Percentiles rank a stretch among this genome's conserved stretches.
Conservation (phyloP, 192 early-diverging fungal species). For the Coemansia javaensis region DNA sequence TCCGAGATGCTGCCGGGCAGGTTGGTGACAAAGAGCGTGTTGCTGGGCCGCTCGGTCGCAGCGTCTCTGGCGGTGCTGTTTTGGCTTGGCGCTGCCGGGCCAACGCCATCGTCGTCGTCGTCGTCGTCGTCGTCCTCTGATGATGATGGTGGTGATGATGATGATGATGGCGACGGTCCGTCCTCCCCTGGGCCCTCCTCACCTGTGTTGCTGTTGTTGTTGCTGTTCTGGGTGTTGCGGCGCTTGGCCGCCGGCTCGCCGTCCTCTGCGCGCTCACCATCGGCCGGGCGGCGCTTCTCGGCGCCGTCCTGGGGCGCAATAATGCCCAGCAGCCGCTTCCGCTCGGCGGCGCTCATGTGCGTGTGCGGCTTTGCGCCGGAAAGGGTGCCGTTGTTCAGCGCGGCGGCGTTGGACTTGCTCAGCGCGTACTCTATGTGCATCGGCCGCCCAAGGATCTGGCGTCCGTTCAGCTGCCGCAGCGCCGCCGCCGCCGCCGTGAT, state of each 20-base stretch:
- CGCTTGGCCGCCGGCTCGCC: constrained; percentile 10
- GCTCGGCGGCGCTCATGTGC: constrained; percentile 33
- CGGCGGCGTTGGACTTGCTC: constrained; percentile 37
- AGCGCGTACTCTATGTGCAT: constrained; percentile 52
- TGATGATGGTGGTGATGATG: no score
- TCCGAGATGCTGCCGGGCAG: constrained; percentile 26
- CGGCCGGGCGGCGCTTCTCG: constrained; percentile 18
- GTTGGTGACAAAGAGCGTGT: constrained; percentile 44
- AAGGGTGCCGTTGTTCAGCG: constrained; percentile 31
- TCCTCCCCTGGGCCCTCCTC: constrained; percentile 4
- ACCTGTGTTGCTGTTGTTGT: no score
- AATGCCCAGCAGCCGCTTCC: constrained; percentile 31
- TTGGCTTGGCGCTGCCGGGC: constrained; percentile 19
- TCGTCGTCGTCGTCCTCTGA: constrained; percentile 18
- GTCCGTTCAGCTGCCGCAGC: constrained; percentile 81
- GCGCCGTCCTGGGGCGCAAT: not conserved
- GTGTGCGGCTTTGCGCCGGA: constrained; percentile 24
- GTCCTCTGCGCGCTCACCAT: constrained; percentile 7
- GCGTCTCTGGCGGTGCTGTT: no score
- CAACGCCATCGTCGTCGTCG: constrained; percentile 18
- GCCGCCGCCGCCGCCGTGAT: constrained; percentile 83
- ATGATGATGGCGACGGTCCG: no score
- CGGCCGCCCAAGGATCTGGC: constrained; percentile 73
- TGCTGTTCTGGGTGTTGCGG: constrained; percentile 1
- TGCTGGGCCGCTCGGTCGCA: constrained; percentile 4